phyloP scores from a whole-genome alignment of 805 yeast species.

The Sporopachydermia quercuum region DNA sequence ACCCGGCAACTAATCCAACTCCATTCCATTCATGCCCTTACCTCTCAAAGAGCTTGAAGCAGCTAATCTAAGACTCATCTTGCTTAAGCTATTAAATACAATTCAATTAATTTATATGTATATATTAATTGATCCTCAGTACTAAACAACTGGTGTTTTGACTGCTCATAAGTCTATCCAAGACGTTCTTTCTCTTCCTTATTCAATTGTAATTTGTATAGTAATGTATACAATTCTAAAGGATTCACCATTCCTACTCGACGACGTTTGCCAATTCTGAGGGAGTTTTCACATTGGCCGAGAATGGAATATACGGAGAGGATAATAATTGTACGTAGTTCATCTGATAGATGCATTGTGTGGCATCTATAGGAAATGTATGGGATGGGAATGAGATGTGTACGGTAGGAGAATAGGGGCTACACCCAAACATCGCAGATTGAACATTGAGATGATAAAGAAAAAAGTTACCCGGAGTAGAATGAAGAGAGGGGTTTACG shows the following conservation, averaged over 20 bases:
- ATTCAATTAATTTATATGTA: too few species aligned
- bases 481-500: too few species aligned
- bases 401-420: not conserved
- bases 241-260: not conserved
- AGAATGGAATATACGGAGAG: slow-evolving; percentile 1
- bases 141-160: too few species aligned
- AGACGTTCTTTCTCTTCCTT: not conserved
- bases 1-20: too few species aligned
- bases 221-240: too few species aligned
- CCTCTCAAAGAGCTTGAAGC: not conserved
- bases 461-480: too few species aligned
- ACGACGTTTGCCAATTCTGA: not conserved
- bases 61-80: not conserved
- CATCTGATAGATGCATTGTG: not conserved
- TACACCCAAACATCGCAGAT: not conserved
- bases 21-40: too few species aligned
- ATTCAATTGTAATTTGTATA: too few species aligned
- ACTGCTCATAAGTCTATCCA: too few species aligned
- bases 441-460: too few species aligned
- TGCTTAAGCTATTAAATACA: not conserved
- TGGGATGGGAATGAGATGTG: not conserved
- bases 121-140: too few species aligned
- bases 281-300: not conserved
- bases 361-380: too few species aligned
- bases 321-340: not conserved